Conservation (phyloP, 148 eudicot species). For the Silene latifolia region DNA sequence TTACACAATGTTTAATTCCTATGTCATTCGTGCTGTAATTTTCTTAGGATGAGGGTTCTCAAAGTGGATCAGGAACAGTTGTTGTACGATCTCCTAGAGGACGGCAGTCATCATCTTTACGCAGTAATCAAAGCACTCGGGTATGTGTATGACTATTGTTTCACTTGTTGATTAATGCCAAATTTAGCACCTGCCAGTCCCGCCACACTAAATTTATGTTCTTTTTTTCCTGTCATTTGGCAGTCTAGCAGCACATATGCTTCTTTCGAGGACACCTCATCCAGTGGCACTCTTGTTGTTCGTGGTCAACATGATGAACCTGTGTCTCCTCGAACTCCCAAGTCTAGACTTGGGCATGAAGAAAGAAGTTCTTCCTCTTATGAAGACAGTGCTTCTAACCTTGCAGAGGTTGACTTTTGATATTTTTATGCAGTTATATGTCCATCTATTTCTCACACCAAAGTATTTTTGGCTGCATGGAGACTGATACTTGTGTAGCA, state of each 20-base stretch:
- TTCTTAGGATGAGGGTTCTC: slow-evolving; percentile 65
- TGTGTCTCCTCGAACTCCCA: slow-evolving; percentile 81
- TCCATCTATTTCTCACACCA: background rate
- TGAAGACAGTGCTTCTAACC: slow-evolving; percentile 82
- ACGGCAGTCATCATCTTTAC: slow-evolving; percentile 40
- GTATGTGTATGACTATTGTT: slow-evolving; percentile 47
- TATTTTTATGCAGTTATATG: background rate
- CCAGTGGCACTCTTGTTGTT: slow-evolving; percentile 77
- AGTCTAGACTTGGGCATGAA: slow-evolving; percentile 71
- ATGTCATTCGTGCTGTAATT: background rate
- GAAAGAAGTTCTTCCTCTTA: slow-evolving; percentile 61
- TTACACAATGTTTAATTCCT: background rate
- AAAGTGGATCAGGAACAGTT: slow-evolving; percentile 68
- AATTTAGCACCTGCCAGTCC: background rate
- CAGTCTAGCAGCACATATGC: slow-evolving; percentile 68
- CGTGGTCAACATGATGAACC: slow-evolving; percentile 74
- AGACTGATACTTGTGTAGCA: slow-evolving; percentile 1
- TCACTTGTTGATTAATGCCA: slow-evolving; percentile 11
- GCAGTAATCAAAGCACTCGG: slow-evolving; percentile 51
- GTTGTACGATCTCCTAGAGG: slow-evolving; percentile 62
- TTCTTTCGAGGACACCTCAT: slow-evolving; percentile 74
- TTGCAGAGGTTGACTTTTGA: slow-evolving; percentile 64
- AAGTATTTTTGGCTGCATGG: background rate
- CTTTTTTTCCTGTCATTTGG: slow-evolving; percentile 8
- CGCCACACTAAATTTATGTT: background rate